phyloP scores from a whole-genome alignment of 129 eudicot genomes.

The Escallonia herrerae region DNA sequence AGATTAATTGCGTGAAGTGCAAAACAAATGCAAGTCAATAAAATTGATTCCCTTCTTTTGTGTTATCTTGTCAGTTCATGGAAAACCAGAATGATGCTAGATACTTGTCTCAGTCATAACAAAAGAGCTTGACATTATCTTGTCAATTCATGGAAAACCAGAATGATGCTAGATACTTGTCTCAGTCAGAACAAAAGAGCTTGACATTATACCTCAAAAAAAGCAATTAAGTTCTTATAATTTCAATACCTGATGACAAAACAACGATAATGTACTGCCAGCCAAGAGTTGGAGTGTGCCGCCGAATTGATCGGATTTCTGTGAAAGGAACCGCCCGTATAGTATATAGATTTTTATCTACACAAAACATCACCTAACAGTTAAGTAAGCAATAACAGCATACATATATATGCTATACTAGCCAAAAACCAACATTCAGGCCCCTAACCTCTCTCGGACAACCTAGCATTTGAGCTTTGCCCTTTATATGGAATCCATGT shows the following conservation, averaged over 20 bases:
- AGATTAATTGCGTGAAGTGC: no score
- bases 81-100: neutral
- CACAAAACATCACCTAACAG: slow-evolving; percentile 20
- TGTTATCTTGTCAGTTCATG: neutral
- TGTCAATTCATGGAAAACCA: neutral
- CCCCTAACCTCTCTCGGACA: slow-evolving; percentile 79
- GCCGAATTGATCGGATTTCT: slow-evolving; percentile 75
- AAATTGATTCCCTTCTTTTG: no score
- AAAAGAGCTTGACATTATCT: neutral
- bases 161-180: neutral
- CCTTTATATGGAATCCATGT: slow-evolving; percentile 97
- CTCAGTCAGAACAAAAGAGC: neutral
- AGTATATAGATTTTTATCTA: slow-evolving; percentile 87
- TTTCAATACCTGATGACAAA: slow-evolving; percentile 66
- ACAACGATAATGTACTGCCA: slow-evolving; percentile 94
- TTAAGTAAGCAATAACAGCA: neutral
- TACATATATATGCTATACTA: neutral
- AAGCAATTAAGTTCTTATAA: neutral
- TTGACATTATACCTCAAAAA: neutral
- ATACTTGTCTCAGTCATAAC: slow-evolving; percentile 1
- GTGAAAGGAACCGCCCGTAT: slow-evolving; percentile 76
- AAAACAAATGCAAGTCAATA: no score
- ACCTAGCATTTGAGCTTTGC: slow-evolving; percentile 66
- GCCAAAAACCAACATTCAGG: neutral
- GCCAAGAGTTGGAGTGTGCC: slow-evolving; percentile 94